phyloP scores from a whole-genome alignment of 1,139 yeast genomes.

The Taphrina pruni region DNA sequence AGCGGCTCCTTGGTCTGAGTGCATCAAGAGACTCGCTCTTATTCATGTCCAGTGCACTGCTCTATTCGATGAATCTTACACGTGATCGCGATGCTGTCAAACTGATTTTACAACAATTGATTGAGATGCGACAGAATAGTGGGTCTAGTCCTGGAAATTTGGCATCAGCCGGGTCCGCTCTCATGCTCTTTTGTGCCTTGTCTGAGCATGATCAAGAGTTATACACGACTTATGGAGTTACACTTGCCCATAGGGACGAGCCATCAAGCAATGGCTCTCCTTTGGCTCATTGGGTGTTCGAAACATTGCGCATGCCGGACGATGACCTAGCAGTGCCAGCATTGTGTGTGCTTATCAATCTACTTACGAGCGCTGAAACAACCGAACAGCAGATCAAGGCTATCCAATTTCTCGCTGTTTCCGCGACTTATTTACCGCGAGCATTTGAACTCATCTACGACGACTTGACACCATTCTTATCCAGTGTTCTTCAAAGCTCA shows the following conservation, averaged over 20 bases:
- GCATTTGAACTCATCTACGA: constrained; percentile 12
- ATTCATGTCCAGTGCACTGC: neutral
- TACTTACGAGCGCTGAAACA: constrained; percentile 4
- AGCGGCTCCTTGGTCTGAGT: constrained; percentile 2
- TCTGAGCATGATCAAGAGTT: constrained; percentile 3
- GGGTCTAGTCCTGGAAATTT: neutral
- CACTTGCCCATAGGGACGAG: neutral
- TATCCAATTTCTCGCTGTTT: neutral
- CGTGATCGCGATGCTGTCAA: constrained; percentile 14
- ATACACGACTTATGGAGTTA: neutral
- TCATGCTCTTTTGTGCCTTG: constrained; percentile 2
- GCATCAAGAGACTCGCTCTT: neutral
- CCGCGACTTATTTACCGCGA: constrained; percentile 9
- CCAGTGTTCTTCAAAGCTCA: neutral
- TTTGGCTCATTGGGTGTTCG: neutral
- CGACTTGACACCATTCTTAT: neutral
- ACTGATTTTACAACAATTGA: neutral
- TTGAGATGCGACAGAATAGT: neutral
- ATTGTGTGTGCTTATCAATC: neutral
- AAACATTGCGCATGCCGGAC: neutral
- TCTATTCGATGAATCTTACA: neutral
- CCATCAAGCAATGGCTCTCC: neutral
- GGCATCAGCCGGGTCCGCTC: neutral
- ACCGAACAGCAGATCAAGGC: constrained; percentile 16
- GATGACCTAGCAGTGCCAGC: constrained; percentile 11